Conservation (phyloP, 768 basidiomycete genomes). For the Cyclocybe cylindracea region DNA sequence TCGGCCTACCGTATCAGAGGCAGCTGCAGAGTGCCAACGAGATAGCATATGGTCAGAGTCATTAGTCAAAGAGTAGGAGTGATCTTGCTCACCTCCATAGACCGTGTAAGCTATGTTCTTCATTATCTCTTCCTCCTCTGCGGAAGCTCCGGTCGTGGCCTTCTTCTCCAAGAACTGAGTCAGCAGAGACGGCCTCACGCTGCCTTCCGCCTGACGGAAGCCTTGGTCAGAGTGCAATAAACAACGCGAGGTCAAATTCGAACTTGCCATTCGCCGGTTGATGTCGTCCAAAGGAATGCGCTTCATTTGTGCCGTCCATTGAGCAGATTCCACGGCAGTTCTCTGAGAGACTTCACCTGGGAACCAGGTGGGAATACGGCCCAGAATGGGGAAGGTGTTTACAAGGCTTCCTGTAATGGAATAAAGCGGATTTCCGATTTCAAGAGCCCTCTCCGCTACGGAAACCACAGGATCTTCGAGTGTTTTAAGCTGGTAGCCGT, state of each 20-base stretch:
- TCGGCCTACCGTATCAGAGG: slow-evolving; percentile 4
- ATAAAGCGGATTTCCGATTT: neutral
- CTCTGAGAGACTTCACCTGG: slow-evolving; percentile 9
- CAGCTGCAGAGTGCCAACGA: neutral
- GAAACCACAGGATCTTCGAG: slow-evolving; percentile 14
- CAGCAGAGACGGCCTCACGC: slow-evolving; percentile 6
- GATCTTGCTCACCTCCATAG: slow-evolving; percentile 7
- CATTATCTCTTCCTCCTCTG: slow-evolving; percentile 3
- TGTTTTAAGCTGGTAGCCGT: slow-evolving; percentile 15
- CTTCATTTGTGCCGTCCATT: slow-evolving; percentile 9
- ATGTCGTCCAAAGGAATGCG: slow-evolving; percentile 12
- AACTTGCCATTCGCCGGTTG: neutral
- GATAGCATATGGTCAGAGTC: too few species aligned
- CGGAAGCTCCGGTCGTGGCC: neutral
- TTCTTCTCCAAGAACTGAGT: slow-evolving; percentile 7
- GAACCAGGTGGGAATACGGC: slow-evolving; percentile 15
- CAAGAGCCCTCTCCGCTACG: slow-evolving; percentile 8
- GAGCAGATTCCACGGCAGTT: slow-evolving; percentile 1
- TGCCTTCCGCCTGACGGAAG: slow-evolving; percentile 3
- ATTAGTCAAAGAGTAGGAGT: neutral
- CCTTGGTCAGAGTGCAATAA: too few species aligned
- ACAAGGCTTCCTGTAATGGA: slow-evolving; percentile 9
- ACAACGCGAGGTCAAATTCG: neutral
- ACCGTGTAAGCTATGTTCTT: slow-evolving; percentile 11
- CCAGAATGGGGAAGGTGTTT: slow-evolving; percentile 12